Percentiles rank a stretch among this genome's conserved stretches.
Conservation (phyloP, 768 basidiomycete species). For the Rhodotorula babjevae region DNA sequence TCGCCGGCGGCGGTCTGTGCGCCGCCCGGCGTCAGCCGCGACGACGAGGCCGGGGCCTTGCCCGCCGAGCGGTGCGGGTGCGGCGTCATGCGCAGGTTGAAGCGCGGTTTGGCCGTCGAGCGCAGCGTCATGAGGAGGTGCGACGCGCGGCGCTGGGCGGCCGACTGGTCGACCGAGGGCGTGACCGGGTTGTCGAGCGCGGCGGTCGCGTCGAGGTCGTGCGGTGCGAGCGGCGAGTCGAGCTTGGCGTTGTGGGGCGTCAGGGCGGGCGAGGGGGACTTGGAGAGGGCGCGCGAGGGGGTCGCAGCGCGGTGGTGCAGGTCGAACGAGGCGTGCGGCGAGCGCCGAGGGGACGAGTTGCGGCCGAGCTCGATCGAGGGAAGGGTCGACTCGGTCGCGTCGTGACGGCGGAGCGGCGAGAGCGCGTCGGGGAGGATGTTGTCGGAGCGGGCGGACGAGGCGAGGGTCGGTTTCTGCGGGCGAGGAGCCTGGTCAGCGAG, state of each 20-base stretch:
- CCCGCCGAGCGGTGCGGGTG: conserved; percentile 51
- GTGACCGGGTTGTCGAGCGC: conserved; percentile 5
- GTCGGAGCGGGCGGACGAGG: neutral
- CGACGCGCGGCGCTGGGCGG: conserved; percentile 58
- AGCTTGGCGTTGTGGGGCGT: neutral
- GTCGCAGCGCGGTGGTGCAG: conserved; percentile 4
- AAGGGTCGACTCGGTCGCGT: neutral
- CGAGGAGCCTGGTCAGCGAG: too few species aligned
- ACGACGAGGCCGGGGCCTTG: neutral
- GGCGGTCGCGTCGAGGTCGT: conserved; percentile 3
- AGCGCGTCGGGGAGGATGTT: conserved; percentile 4
- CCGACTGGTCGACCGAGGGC: conserved; percentile 20
- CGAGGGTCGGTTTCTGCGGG: neutral
- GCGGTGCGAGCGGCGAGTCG: conserved; percentile 20
- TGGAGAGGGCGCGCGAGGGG: conserved; percentile 8
- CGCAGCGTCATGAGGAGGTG: conserved; percentile 80
- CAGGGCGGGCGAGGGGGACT: conserved; percentile 7
- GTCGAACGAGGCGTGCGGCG: neutral
- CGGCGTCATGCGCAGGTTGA: conserved; percentile 60
- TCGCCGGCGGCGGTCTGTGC: too few species aligned
- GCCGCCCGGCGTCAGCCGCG: conserved; percentile 1
- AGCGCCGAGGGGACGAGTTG: conserved; percentile 20
- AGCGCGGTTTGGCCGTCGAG: conserved; percentile 69
- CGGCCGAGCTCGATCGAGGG: conserved; percentile 22
- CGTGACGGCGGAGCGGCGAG: conserved; percentile 25